phyloP scores from a whole-genome alignment of 2,329 filamentous ascomycete genomes.

The Apiospora pterosperma region DNA sequence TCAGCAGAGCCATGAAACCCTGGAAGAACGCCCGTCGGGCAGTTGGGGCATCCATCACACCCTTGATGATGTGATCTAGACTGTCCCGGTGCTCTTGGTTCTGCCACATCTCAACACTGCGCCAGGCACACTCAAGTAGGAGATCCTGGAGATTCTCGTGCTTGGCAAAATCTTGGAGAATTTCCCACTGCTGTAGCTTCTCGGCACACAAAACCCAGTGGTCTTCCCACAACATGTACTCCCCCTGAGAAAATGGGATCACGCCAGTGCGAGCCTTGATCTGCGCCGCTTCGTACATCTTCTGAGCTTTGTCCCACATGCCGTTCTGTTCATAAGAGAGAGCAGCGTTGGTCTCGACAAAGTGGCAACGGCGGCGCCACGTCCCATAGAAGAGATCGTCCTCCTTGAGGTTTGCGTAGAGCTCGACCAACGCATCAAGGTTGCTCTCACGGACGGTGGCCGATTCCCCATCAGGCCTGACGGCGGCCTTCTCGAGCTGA shows the following conservation, averaged over 20 bases:
- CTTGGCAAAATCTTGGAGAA: slow-evolving; percentile 94
- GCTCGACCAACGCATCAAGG: slow-evolving; percentile 88
- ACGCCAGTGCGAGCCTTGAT: slow-evolving; percentile 95
- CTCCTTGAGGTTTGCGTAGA: slow-evolving; percentile 87
- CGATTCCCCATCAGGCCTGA: slow-evolving; percentile 82
- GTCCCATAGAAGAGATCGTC: slow-evolving; percentile 97
- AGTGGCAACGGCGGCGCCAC: slow-evolving; percentile 92
- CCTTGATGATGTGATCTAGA: slow-evolving; percentile 90
- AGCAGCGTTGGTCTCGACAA: slow-evolving; percentile 95
- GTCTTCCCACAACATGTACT: slow-evolving; percentile 99
- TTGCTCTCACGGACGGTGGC: slow-evolving; percentile 86
- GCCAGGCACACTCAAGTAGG: slow-evolving; percentile 91
- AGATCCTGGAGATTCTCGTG: slow-evolving; percentile 98
- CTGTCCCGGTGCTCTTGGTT: slow-evolving; percentile 82
- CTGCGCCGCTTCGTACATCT: slow-evolving; percentile 93
- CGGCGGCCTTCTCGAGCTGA: slow-evolving; percentile 84
- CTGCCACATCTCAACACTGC: slow-evolving; percentile 93
- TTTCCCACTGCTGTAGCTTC: slow-evolving; percentile 98
- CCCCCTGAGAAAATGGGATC: slow-evolving; percentile 91
- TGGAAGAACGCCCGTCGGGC: slow-evolving; percentile 95
- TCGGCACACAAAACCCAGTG: slow-evolving; percentile 98
- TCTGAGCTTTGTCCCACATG: slow-evolving; percentile 99
- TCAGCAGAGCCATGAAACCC: slow-evolving; percentile 94
- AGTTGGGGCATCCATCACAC: slow-evolving; percentile 95
- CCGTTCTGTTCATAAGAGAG: slow-evolving; percentile 98